Base-by-base conservation (phyloP, 306 rosid genomes). In the Sechiopsis laciniata region DNA sequence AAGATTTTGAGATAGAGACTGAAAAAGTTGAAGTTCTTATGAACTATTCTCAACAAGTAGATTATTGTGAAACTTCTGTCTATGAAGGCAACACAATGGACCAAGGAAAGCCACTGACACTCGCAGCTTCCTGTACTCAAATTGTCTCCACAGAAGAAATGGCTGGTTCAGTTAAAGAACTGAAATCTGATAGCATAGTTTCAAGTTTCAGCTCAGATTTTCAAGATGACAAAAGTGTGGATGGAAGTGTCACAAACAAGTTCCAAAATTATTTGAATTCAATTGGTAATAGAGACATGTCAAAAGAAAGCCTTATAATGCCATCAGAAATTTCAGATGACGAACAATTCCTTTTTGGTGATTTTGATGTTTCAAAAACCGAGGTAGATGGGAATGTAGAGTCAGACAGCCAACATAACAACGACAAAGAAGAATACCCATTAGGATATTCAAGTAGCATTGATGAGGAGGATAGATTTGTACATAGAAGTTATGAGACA, bases 321-420 rank as follows among this genome's bases (percentile, higher is more conserved):
- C 68, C 73, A 68, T 78, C 81, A 10, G 42, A 73, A 58, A 72
- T 77, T 82, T 76, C 69, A 74, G 87, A 80, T 71, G 95, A 89
- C 42, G 83, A 83, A 63, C 81, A 75, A 74, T 87, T 95, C 64
- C 71, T 74, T 76, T 89, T 86, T 63, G 73, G 90, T 72, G 90
- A 88, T 78, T 74, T 82, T 79, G 97, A 90, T 3, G 91, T 85
- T 69, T 22, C 66, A 48, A 78, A 50, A 78, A 74, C 35, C 69
- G 15, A 22, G 4, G 75, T 71, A 73, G 70, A 75, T 77, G 82
- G 59, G 79, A 45, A 32, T 29, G 55, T 64, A 63, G 78, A 78
- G 66, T 82, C 91, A 61, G 69, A 29, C 71, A 77, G 85, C 61
- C 77, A 72, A 50, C 76, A 64, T 55, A 24, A 55, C 37, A 60